Base-by-base conservation (phyloP, 163 green algal genomes). In the Prototheca wickerhamii region DNA sequence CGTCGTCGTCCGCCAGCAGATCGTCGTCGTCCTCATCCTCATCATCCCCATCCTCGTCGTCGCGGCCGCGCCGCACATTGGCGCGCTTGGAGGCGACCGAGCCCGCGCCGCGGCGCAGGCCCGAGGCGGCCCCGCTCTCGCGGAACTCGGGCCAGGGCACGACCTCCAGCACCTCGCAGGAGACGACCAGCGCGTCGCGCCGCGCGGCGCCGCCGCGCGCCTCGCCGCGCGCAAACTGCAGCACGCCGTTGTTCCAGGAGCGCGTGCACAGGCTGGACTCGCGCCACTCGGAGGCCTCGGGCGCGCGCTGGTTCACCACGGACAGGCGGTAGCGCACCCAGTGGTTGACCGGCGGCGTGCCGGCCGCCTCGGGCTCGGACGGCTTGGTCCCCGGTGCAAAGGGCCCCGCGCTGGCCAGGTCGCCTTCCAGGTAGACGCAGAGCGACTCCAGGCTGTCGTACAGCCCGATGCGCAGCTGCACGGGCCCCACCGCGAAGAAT, bases 371-470 rank as follows among this genome's bases (percentile, higher is more conserved):
- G 17, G 23, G 30, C 30, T 29, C 56, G 30, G 33, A 17, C 7
- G 31, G 55, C 49, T 60, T 78, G 61, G 32, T 60, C 54, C 25
- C 58, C 58, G 21, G 58, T 52, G 29, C 50, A 58, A 28, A 34
- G n/a, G 26, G 64, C 5, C 23, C 12, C n/a, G 58, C 4, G 7
- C 23, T 35, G 7, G 58, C 58, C 8, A 35, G 49, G 68, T 89
- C 82, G 64, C 76, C 84, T 70, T 89, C 82, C 62, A 89, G 69
- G 63, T 89, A 89, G 70, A 87, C 81, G 74, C 82, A 89, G 50
- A 89, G 81, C 23, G 81, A 87, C 67, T 86, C 76, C 61, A 87
- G 83, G 17, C 71, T 83, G 74, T 87, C 81, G 52, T 89, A 89
- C 49, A 87, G 74, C 20, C 82, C 83, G 33, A 90, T 76, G 40